These are phyloP conservation scores for Mortierella alpina DNA, from an alignment of 192 early-diverging fungal genomes.

Conservation along the genomic window DNA sequence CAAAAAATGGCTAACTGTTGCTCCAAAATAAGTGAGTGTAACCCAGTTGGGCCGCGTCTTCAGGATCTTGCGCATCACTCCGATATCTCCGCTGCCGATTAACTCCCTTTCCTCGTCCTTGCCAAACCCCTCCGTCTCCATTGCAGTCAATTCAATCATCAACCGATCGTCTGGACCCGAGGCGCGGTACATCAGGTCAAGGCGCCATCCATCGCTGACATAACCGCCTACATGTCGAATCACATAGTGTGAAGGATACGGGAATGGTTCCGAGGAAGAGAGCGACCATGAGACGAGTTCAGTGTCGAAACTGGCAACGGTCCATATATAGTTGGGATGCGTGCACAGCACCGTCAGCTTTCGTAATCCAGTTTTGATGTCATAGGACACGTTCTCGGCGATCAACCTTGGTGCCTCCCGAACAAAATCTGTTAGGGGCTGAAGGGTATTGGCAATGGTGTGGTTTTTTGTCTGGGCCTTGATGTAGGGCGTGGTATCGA, in stretches of 20 bases:
- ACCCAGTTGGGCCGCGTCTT: slow-evolving; percentile 36
- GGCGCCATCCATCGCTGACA: slow-evolving; percentile 26
- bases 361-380: slow-evolving; percentile 56
- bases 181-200: slow-evolving; percentile 55
- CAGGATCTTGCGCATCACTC: slow-evolving; percentile 50
- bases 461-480: slow-evolving; percentile 39
- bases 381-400: slow-evolving; percentile 56
- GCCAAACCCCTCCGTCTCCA: slow-evolving; percentile 64
- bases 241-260: slow-evolving; percentile 51
- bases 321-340: slow-evolving; percentile 64
- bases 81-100: slow-evolving; percentile 57
- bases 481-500: slow-evolving; percentile 58
- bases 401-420: slow-evolving; percentile 50
- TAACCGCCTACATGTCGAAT: slow-evolving; percentile 53
- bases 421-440: slow-evolving; percentile 26
- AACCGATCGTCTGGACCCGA: slow-evolving; percentile 55
- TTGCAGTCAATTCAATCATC: slow-evolving; percentile 61
- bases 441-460: slow-evolving; percentile 18
- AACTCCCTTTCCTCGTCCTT: slow-evolving; percentile 54
- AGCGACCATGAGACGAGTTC: slow-evolving; percentile 67
- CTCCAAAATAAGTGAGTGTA: slow-evolving; percentile 42
- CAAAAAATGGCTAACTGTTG: slow-evolving; percentile 36
- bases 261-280: slow-evolving; percentile 39
- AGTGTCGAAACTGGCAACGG: slow-evolving; percentile 69
- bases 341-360: slow-evolving; percentile 56